Evolutionary conservation across 2,329 filamentous ascomycete genomes (phyloP).

Genomic region (Cercospora berteroae): DNA sequence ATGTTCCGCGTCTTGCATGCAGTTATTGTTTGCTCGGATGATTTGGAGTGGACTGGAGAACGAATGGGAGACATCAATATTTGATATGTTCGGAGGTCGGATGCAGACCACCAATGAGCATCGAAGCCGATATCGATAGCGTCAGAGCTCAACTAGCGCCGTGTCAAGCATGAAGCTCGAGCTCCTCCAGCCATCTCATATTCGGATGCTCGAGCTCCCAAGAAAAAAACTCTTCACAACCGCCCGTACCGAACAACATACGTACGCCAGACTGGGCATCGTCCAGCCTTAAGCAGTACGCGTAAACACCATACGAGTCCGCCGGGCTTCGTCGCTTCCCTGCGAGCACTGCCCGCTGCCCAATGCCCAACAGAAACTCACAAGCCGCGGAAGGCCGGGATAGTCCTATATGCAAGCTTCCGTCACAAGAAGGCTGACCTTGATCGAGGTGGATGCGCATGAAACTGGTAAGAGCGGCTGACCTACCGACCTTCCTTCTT

Average conservation of each 20-base stretch:
- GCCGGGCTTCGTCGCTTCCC: background rate
- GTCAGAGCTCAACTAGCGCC: background rate
- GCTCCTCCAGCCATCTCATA: conserved; percentile 8
- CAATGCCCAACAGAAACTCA: background rate
- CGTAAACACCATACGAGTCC: background rate
- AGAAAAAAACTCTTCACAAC: background rate
- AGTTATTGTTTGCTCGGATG: background rate
- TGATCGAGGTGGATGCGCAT: conserved; percentile 12
- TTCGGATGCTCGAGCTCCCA: background rate
- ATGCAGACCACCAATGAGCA: background rate
- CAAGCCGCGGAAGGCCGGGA: conserved; percentile 12
- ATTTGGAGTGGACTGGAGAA: background rate
- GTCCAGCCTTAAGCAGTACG: background rate
- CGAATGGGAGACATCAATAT: background rate
- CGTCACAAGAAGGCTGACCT: conserved; percentile 19
- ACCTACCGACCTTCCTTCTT: conserved; percentile 4
- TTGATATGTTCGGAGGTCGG: background rate
- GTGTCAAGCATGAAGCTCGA: background rate
- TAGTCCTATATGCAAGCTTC: conserved; percentile 15
- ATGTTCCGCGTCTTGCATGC: background rate
- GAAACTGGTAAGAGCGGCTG: conserved; percentile 13
- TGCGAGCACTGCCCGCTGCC: background rate
- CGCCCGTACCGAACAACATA: background rate
- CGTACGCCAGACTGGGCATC: background rate
- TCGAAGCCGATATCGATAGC: conserved; percentile 3